These are phyloP conservation scores for Rhododendron ferrugineum DNA, from an alignment of 148 eudicot genomes.

Conservation along the genomic window DNA sequence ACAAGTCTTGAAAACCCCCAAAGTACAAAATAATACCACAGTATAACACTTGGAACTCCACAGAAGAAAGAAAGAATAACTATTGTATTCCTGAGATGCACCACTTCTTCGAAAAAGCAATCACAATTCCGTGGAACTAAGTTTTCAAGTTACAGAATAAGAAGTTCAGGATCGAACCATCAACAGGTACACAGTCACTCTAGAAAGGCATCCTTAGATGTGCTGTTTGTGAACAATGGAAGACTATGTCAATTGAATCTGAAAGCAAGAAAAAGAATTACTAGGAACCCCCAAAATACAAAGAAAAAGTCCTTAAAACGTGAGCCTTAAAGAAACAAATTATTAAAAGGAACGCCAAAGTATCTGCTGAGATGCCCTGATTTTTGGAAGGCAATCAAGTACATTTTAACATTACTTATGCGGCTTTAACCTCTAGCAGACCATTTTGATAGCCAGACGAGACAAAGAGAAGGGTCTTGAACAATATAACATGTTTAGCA, in stretches of 20 bases:
- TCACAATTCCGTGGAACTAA: not conserved
- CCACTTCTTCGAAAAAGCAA: not conserved
- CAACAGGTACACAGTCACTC: not conserved
- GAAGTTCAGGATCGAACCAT: slow-evolving; percentile 24
- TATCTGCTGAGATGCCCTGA: not conserved
- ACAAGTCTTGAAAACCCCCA: not conserved
- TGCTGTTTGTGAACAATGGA: slow-evolving; percentile 16
- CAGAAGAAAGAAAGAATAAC: not conserved
- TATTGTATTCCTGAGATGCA: not conserved
- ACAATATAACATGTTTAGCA: not conserved
- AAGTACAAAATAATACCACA: not conserved
- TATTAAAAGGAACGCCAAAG: not conserved
- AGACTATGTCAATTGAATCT: slow-evolving; percentile 4
- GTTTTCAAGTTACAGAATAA: not conserved
- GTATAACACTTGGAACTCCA: not conserved
- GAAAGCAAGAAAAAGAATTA: not conserved
- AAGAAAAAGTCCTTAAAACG: not conserved
- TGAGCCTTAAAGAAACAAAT: not conserved
- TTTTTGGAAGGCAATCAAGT: not conserved
- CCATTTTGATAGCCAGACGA: not conserved
- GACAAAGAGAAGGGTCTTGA: not conserved
- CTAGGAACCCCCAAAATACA: not conserved
- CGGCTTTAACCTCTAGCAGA: not conserved
- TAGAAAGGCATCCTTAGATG: slow-evolving; percentile 15
- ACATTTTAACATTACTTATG: not conserved